Base-by-base conservation (phyloP, 2,329 filamentous ascomycete genomes). In the Xylariaceae sp. region DNA sequence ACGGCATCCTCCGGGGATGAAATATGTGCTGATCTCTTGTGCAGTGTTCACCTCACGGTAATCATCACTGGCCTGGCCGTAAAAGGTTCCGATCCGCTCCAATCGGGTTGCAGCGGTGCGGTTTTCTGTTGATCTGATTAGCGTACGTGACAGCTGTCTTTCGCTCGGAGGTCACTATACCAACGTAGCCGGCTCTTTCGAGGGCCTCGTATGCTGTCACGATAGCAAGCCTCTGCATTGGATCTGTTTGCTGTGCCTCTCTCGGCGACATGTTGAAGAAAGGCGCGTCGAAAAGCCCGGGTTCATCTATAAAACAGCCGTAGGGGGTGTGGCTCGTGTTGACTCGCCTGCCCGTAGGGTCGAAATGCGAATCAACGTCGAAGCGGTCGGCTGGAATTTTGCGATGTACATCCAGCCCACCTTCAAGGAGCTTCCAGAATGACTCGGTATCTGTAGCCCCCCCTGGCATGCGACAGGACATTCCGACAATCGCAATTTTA, bases 201-300 rank as follows among this genome's bases (percentile, higher is more conserved):
- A 86, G 68, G 2, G 83, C 82, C 55, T 86, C 82, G 52, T 85
- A 86, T 0, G 80, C 80, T 5, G 81, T 83, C 21, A 80, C 73
- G 6, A 86, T 64, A 3, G 79, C 77, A 20, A 85, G 64, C 53
- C 83, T 72, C 57, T 83, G 82, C 67, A 80, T 80, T 0, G 83
- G 83, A 59, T 86, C 82, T 2, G 79, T 83, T 53, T 58, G 43
- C 6, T 35, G 32, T 8, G 53, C 57, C 29, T 61, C 57, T 17
- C 51, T 44, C 0, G 58, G 58, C 1, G 55, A 56, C 5, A 58
- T 55, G 20, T 55, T 55, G 29, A 61, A 61, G 40, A 61, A 58
- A 1, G 34, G 39, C 1, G 52, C 46, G 33, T 61, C 57, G 33
- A 60, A 60, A 8, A 45, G 8, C 3, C 42, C 55, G 4, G 55